Evolutionary conservation across 108 stramenopile species (phyloP), one percentile per base, ranked within the genome.

Genomic region (Cyclotella baltica): DNA sequence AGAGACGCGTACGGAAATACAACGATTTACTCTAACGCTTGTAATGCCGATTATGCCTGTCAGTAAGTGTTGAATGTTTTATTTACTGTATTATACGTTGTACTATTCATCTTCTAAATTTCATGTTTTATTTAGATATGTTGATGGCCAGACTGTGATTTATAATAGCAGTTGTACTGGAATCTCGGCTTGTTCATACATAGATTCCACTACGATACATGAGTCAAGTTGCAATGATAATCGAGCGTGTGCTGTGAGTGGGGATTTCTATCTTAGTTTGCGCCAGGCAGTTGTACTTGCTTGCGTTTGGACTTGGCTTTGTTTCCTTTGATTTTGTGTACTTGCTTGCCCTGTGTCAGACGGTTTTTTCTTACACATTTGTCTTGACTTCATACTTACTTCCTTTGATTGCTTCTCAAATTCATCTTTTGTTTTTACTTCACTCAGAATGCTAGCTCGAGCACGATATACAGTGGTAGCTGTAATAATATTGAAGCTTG

Each of bases 401-500:
- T n/a, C n/a, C n/a, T n/a, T n/a, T n/a, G n/a, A n/a, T n/a, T n/a
- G n/a, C n/a, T n/a, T n/a, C n/a, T n/a, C n/a, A n/a, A n/a, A n/a
- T n/a, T n/a, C n/a, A n/a, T n/a, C n/a, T n/a, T n/a, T 2, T 2
- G 6, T 1, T 16, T n/a, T 48, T 48, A 4, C 47, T n/a, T 2
- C 19, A 43, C 40, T 43, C 40, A 43, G 13, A 13, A 43, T 43
- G 13, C 47, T n/a, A 48, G 47, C 10, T 6, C 13, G 13, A 48
- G 19, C 47, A 48, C n/a, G 47, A 48, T 48, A 2, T 48, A 48
- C 47, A 48, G 6, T 48, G 47, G 6, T 6, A 48, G 47, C n/a
- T 56, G 55, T 5, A 56, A 56, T 56, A 23, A 23, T 27, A 25
- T n/a, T 56, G 55, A 11, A 25, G 55, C 55, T 25, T 56, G 55